phyloP scores from a whole-genome alignment of 352 stramenopile species.

The Globisporangium cederbergense region DNA sequence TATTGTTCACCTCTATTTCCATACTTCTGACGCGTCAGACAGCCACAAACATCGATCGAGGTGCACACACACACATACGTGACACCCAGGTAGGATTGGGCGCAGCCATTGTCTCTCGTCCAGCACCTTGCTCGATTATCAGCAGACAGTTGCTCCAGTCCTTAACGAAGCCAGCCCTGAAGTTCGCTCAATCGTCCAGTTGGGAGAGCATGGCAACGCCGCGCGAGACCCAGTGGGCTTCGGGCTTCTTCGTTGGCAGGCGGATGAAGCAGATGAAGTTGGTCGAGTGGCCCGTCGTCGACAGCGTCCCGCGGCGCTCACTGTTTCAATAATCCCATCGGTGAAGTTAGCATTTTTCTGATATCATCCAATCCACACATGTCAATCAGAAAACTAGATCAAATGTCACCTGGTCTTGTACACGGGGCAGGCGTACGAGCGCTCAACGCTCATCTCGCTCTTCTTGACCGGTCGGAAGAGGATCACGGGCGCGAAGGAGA shows the following conservation, averaged over 20 bases:
- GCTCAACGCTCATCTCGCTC: conserved; percentile 57
- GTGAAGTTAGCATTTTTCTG: neutral
- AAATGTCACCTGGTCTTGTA: conserved; percentile 88
- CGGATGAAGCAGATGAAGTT: conserved; percentile 95
- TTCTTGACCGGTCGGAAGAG: conserved; percentile 83
- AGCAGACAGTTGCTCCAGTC: neutral
- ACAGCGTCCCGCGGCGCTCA: conserved; percentile 87
- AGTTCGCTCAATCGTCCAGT: conserved; percentile 72
- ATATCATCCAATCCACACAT: neutral
- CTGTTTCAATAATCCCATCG: conserved; percentile 22
- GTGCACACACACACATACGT: neutral
- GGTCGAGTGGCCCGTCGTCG: conserved; percentile 92
- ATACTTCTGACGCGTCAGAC: neutral
- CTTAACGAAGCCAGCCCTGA: neutral
- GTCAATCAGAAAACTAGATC: neutral
- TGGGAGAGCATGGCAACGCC: conserved; percentile 93
- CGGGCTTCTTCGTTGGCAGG: conserved; percentile 70
- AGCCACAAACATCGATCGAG: neutral
- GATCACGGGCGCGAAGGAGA: conserved; percentile 79
- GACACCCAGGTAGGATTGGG: neutral
- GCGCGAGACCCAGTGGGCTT: conserved; percentile 91
- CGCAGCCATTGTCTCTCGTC: neutral
- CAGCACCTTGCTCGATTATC: neutral
- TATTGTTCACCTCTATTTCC: neutral
- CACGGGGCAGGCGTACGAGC: conserved; percentile 89